Base-by-base conservation (phyloP, 331 rosid genomes). In the Malus hybrid region DNA sequence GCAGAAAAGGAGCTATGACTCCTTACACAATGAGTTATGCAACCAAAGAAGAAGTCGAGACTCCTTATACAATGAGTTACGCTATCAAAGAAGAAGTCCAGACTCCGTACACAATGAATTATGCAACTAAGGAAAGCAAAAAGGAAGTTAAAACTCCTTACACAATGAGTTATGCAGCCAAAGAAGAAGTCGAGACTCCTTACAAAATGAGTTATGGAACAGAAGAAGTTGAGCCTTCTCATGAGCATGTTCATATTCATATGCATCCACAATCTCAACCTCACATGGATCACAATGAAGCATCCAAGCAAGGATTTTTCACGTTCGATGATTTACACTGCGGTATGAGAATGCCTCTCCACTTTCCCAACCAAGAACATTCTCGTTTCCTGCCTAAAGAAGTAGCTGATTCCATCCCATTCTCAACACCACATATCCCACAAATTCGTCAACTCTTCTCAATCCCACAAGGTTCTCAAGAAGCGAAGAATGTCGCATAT, bases 381-480 rank as follows among this genome's bases (percentile, higher is more conserved):
- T 60, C 90, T 20, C 72, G 48, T 15, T 90, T 81, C 77, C 68
- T 87, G 7, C 72, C 87, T 1, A 84, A 22, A 72, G 69, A 77
- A 44, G 85, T 79, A 67, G 87, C 89, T 0, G 88, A 87, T 2
- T 74, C 85, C 16, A 84, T 87, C 73, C 95, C 95, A 69, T 83
- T 90, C 83, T 82, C 92, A 54, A 69, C 7, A 3, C 67, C 85
- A 46, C 85, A 86, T 60, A 81, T 90, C 71, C 79, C 84, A 14
- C 80, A 88, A 55, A 69, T 86, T 71, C 88, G 86, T 61, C 87
- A 86, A 74, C 84, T 87, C 86, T 83, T 87, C 70, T 86, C 90
- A 28, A 59, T 90, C 80, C 20, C 81, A 22, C 39, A 69, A 61
- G 86, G 77, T 64, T 88, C 96, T 64, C 79, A 80, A 18, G 60